Percentiles rank a stretch among this genome's conserved stretches.
Evolutionary conservation across 495 filamentous ascomycete genomes (phyloP).

Genomic region (Peziza echinospora): DNA sequence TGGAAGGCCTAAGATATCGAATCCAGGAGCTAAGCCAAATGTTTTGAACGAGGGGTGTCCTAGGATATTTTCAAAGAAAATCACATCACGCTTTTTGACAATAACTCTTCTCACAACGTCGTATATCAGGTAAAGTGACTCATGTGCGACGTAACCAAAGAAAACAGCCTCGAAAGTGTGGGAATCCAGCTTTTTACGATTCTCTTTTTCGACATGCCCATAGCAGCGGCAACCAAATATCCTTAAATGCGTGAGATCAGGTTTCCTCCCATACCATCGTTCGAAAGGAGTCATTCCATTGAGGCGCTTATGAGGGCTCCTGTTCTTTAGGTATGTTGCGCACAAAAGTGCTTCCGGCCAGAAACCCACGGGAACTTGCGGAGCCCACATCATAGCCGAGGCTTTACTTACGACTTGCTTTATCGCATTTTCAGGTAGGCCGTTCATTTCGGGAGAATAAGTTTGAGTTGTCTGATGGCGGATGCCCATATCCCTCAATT

Average conservation of each 20-base stretch:
- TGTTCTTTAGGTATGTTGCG: constrained; percentile 2
- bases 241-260: not conserved
- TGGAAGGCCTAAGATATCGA: not conserved
- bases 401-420: not conserved
- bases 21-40: not conserved
- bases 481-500: not conserved
- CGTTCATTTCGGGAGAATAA: not conserved
- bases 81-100: not conserved
- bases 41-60: not conserved
- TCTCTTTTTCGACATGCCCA: not conserved
- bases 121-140: not conserved
- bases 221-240: not conserved
- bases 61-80: not conserved
- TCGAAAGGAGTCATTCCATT: constrained; percentile 1
- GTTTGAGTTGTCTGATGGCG: not conserved
- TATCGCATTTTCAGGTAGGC: not conserved
- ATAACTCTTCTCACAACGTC: not conserved
- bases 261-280: not conserved
- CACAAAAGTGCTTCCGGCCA: constrained; percentile 1
- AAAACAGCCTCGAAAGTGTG: not conserved
- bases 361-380: not conserved
- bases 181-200: not conserved
- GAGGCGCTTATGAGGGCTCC: not conserved
- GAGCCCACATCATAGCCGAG: not conserved
- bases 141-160: not conserved